Conservation (phyloP, 179 eudicot species). For the Pouteria campechiana region DNA sequence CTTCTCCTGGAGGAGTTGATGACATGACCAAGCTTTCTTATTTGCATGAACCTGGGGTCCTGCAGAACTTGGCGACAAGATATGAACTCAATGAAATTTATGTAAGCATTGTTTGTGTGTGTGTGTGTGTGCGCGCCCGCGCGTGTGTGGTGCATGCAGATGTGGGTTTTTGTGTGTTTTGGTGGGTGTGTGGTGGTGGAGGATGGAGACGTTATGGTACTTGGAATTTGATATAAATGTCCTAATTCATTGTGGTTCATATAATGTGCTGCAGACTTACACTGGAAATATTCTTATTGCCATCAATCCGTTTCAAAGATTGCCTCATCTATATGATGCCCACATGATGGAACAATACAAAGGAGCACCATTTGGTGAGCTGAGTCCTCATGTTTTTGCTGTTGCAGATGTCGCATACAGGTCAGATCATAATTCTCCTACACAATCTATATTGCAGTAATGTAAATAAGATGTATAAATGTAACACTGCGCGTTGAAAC, state of each 20-base stretch:
- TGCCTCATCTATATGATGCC: slow-evolving; percentile 71
- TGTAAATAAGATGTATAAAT: too few relatives aligned
- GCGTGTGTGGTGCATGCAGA: too few relatives aligned
- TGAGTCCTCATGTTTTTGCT: slow-evolving; percentile 94
- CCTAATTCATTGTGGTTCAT: too few relatives aligned
- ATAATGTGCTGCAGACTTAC: slow-evolving; percentile 98
- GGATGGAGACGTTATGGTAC: too few relatives aligned
- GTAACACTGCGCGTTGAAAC: slow-evolving; percentile 12
- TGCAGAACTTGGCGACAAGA: slow-evolving; percentile 78
- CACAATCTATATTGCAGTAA: too few relatives aligned
- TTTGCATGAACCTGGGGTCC: slow-evolving; percentile 94
- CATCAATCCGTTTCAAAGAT: slow-evolving; percentile 90
- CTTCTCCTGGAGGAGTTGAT: slow-evolving; percentile 89
- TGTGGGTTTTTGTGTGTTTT: too few relatives aligned
- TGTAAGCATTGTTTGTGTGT: too few relatives aligned
- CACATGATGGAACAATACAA: slow-evolving; percentile 92
- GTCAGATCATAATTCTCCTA: too few relatives aligned
- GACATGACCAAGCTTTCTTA: slow-evolving; percentile 95
- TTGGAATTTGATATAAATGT: too few relatives aligned
- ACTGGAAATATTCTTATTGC: slow-evolving; percentile 96
- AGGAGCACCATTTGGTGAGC: slow-evolving; percentile 84
- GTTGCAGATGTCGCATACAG: slow-evolving; percentile 89
- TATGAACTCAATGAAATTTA: slow-evolving; percentile 82
- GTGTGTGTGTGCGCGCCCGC: too few relatives aligned
- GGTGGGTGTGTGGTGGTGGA: too few relatives aligned